Conservation (phyloP, 2,329 filamentous ascomycete genomes). For the Shiraia bambusicola region DNA sequence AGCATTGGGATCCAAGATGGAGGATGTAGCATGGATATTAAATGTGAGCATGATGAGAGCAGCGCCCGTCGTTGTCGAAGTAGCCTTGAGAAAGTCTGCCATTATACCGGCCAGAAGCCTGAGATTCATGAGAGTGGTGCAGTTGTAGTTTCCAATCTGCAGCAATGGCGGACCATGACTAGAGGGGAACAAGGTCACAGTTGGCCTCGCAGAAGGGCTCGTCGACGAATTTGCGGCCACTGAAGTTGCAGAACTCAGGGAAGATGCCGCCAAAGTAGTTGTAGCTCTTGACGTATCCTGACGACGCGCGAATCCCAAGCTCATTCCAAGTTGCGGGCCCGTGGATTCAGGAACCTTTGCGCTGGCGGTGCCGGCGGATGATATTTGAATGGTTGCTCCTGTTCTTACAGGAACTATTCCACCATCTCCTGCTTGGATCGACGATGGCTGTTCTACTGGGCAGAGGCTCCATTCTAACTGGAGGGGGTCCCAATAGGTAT, state of each 20-base stretch:
- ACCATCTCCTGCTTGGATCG: constrained; percentile 8
- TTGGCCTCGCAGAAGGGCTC: constrained; percentile 12
- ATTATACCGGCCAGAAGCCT: constrained; percentile 53
- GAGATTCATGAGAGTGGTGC: constrained; percentile 56
- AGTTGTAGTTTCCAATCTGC: constrained; percentile 55
- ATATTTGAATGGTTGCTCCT: constrained; percentile 13
- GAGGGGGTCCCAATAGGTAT: constrained; percentile 64
- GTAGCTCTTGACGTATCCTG: constrained; percentile 11
- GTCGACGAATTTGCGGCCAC: constrained; percentile 6
- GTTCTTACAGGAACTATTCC: constrained; percentile 11
- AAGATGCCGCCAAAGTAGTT: constrained; percentile 1
- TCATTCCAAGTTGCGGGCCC: constrained; percentile 1
- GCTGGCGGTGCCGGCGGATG: constrained; percentile 17
- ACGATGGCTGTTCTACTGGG: constrained; percentile 55
- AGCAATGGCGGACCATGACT: constrained; percentile 38
- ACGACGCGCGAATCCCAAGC: constrained; percentile 8
- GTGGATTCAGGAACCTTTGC: constrained; percentile 21
- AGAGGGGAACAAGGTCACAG: constrained; percentile 19
- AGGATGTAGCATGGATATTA: constrained; percentile 60
- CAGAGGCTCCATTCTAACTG: constrained; percentile 61
- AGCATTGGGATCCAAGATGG: constrained; percentile 39
- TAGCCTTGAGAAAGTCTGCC: constrained; percentile 55
- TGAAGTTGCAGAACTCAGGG: constrained; percentile 2
- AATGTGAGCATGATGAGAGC: constrained; percentile 56
- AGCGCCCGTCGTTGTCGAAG: constrained; percentile 57